Evolutionary conservation across 2,329 filamentous ascomycete genomes (phyloP), one percentile per base, ranked within the genome.

Genomic region (Penicillium decumbens): DNA sequence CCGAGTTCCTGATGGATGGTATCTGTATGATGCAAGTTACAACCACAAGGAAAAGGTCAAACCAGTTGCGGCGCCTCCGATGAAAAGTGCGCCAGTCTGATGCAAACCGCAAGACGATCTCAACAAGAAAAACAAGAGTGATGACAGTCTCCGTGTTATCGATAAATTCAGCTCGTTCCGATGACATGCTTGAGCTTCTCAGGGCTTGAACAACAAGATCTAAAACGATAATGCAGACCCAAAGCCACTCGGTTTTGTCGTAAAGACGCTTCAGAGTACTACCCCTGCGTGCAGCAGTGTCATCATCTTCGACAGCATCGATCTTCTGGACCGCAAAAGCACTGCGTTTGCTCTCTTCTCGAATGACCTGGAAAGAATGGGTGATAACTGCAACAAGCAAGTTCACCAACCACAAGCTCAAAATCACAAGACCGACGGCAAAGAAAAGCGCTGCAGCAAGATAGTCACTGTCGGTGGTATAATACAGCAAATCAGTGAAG

Each of bases 391-490:
- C 93, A 64, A 98, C 95, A 41, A 87, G 71, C 72, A 98, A 81
- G 68, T 96, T 97, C 56, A 95, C 90, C 63, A 98, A 81, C 93
- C 93, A 98, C 43, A 98, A 78, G 75, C 89, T 93, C 78, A 98
- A 82, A 56, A 98, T 89, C 63, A 98, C 84, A 65, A 95, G 92
- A 1, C 78, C 82, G 48, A 75, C 74, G 35, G 81, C 81, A 55
- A 83, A 86, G 68, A 83, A 98, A 2, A 97, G 75, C 1, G 91
- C 89, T 3, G 90, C 84, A 13, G 88, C 81, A 6, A 95, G 80
- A 62, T 95, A 97, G 67, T 98, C 93, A 24, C 89, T 95, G 63
- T 95, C 84, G 45, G 88, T 90, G 4, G 92, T 90, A 61, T 89
- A 88, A 70, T 98, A 98, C 77, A 98, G 89, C 45, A 97, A 75